A percentile compares a stretch with the other conserved stretches of the same genome.
These are phyloP conservation scores for Beauveria pseudobassiana DNA, from an alignment of 2,329 filamentous ascomycete genomes.

Conservation along the genomic window DNA sequence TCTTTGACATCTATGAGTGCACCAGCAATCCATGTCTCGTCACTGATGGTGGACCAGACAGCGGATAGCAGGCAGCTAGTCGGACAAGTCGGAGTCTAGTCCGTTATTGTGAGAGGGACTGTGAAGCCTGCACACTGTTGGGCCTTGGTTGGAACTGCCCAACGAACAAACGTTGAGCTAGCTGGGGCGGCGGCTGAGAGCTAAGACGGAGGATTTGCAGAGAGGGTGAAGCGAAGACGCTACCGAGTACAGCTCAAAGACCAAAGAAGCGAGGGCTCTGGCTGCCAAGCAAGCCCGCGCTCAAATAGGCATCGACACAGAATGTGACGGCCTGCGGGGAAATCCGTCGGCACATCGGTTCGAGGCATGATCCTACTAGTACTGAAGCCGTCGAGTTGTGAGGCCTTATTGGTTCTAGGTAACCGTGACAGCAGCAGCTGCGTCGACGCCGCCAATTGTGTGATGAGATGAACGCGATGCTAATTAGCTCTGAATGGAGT, in stretches of 20 bases:
- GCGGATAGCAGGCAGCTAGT: background rate
- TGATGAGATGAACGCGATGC: background rate
- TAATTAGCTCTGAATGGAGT: background rate
- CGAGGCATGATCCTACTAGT: background rate
- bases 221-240: background rate
- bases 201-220: background rate
- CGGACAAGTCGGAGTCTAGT: background rate
- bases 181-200: background rate
- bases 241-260: background rate
- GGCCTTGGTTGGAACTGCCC: background rate
- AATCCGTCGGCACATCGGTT: background rate
- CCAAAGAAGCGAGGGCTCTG: background rate
- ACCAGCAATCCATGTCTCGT: constrained; percentile 1
- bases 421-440: background rate
- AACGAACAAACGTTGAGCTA: constrained; percentile 1
- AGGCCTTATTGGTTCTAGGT: background rate
- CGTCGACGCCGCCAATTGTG: background rate
- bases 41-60: background rate
- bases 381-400: background rate
- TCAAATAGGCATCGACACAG: background rate
- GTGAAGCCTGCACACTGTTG: background rate
- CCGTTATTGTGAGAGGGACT: background rate
- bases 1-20: constrained; percentile 1
- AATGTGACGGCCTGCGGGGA: background rate
- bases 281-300: background rate